Percentiles rank a stretch among this genome's conserved stretches.
These are phyloP conservation scores for Ceratocystis harringtonii DNA, from an alignment of 2,329 filamentous ascomycete species.

Conservation along the genomic window DNA sequence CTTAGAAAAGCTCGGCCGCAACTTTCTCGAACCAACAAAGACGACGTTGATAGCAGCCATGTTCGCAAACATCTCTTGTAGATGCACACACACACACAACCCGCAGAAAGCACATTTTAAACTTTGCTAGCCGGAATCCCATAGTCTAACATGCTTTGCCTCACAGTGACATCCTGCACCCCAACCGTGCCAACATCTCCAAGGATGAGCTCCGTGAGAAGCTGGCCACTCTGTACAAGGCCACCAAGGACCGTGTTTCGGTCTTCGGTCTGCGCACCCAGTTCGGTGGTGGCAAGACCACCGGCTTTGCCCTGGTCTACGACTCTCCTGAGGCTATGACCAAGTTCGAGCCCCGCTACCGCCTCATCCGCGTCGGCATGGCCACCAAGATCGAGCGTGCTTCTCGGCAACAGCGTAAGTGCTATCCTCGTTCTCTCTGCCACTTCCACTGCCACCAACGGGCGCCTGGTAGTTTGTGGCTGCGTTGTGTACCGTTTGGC, in stretches of 20 bases:
- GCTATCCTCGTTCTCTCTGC: conserved; percentile 19
- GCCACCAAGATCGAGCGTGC: conserved; percentile 94
- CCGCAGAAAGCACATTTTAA: neutral
- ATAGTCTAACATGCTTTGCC: conserved; percentile 19
- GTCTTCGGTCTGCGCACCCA: conserved; percentile 98
- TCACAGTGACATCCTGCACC: conserved; percentile 94
- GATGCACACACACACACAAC: neutral
- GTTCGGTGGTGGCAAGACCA: conserved; percentile 99
- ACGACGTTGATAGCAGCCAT: neutral
- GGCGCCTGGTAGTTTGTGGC: conserved; percentile 5
- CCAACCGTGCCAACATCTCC: conserved; percentile 93
- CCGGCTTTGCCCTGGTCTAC: conserved; percentile 97
- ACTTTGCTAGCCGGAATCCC: neutral
- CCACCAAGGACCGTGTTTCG: conserved; percentile 90
- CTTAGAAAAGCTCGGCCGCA: neutral
- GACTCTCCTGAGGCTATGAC: conserved; percentile 96
- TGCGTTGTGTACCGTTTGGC: neutral
- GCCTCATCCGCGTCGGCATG: conserved; percentile 83
- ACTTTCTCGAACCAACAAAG: neutral
- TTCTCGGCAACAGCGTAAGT: conserved; percentile 98
- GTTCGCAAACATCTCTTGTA: neutral
- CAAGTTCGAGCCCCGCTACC: conserved; percentile 99
- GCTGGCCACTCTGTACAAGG: conserved; percentile 93
- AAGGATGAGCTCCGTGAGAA: conserved; percentile 97
- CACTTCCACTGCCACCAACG: conserved; percentile 13